These are phyloP conservation scores for Cryptococcus sp. DNA, from an alignment of 1,284 basidiomycete genomes.

Conservation along the genomic window DNA sequence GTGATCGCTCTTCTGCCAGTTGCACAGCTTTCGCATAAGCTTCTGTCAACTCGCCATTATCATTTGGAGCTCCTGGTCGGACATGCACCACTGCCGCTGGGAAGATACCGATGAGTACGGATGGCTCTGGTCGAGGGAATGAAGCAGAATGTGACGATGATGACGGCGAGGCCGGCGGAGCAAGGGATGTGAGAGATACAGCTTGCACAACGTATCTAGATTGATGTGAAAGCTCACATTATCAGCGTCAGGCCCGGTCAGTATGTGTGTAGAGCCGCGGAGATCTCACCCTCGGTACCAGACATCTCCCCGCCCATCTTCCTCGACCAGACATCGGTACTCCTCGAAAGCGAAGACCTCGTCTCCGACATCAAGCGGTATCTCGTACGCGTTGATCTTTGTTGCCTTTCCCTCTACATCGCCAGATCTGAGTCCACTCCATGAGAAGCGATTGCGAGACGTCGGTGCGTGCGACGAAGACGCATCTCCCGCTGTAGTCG, in stretches of 20 bases:
- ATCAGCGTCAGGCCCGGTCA: constrained; percentile 15
- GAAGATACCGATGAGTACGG: constrained; percentile 95
- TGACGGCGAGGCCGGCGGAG: constrained; percentile 7
- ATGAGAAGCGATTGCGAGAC: constrained; percentile 31
- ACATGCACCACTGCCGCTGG: constrained; percentile 87
- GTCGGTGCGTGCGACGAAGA: constrained; percentile 4
- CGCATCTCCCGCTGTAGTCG: constrained; percentile 18
- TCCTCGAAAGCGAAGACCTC: constrained; percentile 95
- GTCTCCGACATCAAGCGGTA: constrained; percentile 69
- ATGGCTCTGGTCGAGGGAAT: constrained; percentile 57
- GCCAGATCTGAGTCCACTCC: constrained; percentile 25
- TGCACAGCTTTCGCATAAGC: constrained; percentile 43
- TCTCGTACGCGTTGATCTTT: constrained; percentile 47
- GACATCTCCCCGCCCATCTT: constrained; percentile 68
- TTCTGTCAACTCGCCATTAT: constrained; percentile 78
- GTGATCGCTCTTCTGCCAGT: constrained; percentile 28
- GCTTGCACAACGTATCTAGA: constrained; percentile 24
- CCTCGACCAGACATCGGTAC: constrained; percentile 57
- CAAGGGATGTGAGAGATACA: constrained; percentile 50
- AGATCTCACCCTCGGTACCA: constrained; percentile 83
- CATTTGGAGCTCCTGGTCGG: constrained; percentile 84
- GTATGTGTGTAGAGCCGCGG: neutral
- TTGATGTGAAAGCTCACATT: neutral
- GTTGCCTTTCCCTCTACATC: constrained; percentile 12
- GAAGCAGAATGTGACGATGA: constrained; percentile 24